These are phyloP conservation scores for Pestalotiopsis sp. DNA, from an alignment of 2,329 filamentous ascomycete genomes.

Conservation along the genomic window DNA sequence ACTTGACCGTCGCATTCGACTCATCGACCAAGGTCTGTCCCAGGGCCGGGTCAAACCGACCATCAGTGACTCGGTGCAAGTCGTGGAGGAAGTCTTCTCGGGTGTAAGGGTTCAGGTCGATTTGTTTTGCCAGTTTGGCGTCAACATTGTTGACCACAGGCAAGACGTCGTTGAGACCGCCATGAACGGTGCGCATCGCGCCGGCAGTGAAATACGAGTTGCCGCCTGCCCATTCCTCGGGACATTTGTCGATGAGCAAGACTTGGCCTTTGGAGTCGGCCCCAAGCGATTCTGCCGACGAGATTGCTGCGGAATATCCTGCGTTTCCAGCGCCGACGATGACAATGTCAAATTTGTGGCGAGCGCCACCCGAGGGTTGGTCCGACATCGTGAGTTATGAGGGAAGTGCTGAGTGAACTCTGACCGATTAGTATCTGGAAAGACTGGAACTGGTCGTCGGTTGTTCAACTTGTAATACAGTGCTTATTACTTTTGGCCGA, in stretches of 20 bases:
- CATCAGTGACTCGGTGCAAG: conserved; percentile 56
- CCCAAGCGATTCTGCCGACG: conserved; percentile 46
- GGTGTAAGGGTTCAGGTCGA: conserved; percentile 62
- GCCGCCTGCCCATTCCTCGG: conserved; percentile 60
- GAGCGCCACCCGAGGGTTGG: background rate
- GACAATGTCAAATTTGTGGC: conserved; percentile 40
- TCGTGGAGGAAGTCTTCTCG: conserved; percentile 55
- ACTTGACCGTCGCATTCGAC: conserved; percentile 52
- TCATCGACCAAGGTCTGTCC: conserved; percentile 51
- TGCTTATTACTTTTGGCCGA: background rate
- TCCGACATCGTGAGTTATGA: background rate
- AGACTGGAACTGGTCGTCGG: too few relatives aligned
- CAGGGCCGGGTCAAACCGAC: conserved; percentile 52
- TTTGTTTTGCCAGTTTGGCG: conserved; percentile 42
- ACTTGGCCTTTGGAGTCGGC: conserved; percentile 40
- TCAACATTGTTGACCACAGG: conserved; percentile 63
- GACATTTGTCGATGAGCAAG: conserved; percentile 62
- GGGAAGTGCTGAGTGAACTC: too few relatives aligned
- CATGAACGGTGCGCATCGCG: conserved; percentile 59
- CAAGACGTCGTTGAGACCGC: conserved; percentile 57
- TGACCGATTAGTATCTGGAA: too few relatives aligned
- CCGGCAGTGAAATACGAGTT: conserved; percentile 69
- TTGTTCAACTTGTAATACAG: background rate
- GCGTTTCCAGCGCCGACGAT: conserved; percentile 67
- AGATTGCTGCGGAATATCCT: conserved; percentile 61